Base-by-base conservation (phyloP, 2,329 filamentous ascomycete species). In the Aspergillus unguis region DNA sequence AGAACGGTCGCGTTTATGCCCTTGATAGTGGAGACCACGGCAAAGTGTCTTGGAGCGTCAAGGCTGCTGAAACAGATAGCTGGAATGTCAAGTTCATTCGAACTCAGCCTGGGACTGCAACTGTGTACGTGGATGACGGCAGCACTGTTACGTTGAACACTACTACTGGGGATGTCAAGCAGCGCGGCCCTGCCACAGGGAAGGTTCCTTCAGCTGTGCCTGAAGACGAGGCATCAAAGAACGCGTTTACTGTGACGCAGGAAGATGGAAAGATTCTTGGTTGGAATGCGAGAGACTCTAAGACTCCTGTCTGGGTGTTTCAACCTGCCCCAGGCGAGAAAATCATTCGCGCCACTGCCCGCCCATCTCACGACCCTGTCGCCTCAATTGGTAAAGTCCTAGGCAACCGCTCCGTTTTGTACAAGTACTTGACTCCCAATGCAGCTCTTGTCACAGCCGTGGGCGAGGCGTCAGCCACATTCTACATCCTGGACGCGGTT, bases 361-460 rank as follows among this genome's bases (percentile, higher is more conserved):
- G 86, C 44, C 85, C 90, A 7, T 67, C 81, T 2, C 87, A 92
- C 58, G 92, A 99, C 62, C 90, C 90, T 0, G 85, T 97, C 44
- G 92, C 94, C 3, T 97, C 94, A 0, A 96, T 99, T 62, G 94
- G 94, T 7, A 90, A 90, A 54, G 94, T 97, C 1, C 82, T 99
- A 25, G 92, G 91, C 27, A 88, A 99, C 65, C 84, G 94, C 40
- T 86, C 85, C n/a, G 94, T 99, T 44, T 82, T 92, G 58, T 99
- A 99, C 83, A 99, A 99, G 75, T 97, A 97, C 68, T 76, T 99
- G 37, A 96, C 95, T 74, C 85, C 89, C 0, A 96, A 95, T 71
- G 81, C 90, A 5, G 78, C 91, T 2, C 80, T 97, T 0, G 78
- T 96, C 42, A 88, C 88, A 1, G 80, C 88, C 1, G 74, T 85